Evolutionary conservation across 1,284 basidiomycete species (phyloP).

Genomic region (Stereum hirsutum): DNA sequence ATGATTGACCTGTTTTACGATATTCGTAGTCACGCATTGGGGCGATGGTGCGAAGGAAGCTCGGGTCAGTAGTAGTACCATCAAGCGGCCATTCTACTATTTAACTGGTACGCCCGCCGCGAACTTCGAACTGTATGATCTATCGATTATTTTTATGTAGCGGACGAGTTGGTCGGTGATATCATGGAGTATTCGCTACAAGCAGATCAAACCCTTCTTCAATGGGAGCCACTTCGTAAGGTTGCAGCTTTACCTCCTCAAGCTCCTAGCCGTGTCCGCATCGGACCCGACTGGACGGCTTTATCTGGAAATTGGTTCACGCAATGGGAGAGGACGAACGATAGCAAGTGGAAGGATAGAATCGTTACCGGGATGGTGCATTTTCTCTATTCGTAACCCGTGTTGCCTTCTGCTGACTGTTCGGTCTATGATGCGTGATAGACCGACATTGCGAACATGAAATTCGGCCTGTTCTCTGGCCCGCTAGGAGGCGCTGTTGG

Average conservation of each 20-base stretch:
- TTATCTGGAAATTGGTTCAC: conserved; percentile 34
- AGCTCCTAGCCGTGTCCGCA: conserved; percentile 29
- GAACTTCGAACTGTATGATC: not conserved
- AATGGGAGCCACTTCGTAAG: conserved; percentile 32
- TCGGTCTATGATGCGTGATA: not conserved
- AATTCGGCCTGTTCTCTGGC: conserved; percentile 31
- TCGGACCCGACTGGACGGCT: conserved; percentile 33
- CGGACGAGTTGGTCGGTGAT: conserved; percentile 32
- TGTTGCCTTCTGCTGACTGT: not conserved
- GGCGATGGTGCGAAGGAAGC: conserved; percentile 37
- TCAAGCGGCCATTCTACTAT: conserved; percentile 32
- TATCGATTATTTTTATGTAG: conserved; percentile 11
- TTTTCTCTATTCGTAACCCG: not conserved
- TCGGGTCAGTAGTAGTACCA: conserved; percentile 25
- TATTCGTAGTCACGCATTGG: conserved; percentile 35
- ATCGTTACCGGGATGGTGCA: conserved; percentile 32
- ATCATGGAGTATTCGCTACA: conserved; percentile 30
- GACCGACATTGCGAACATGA: conserved; percentile 28
- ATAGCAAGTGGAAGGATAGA: conserved; percentile 26
- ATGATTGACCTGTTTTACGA: too few relatives aligned
- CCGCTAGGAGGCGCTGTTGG: conserved; percentile 29
- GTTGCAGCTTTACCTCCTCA: conserved; percentile 26
- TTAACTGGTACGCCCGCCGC: conserved; percentile 20
- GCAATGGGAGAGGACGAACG: conserved; percentile 35
- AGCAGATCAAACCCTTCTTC: conserved; percentile 30